Evolutionary conservation across 2,329 filamentous ascomycete genomes (phyloP).

Genomic region (Hypoxylon sp.): DNA sequence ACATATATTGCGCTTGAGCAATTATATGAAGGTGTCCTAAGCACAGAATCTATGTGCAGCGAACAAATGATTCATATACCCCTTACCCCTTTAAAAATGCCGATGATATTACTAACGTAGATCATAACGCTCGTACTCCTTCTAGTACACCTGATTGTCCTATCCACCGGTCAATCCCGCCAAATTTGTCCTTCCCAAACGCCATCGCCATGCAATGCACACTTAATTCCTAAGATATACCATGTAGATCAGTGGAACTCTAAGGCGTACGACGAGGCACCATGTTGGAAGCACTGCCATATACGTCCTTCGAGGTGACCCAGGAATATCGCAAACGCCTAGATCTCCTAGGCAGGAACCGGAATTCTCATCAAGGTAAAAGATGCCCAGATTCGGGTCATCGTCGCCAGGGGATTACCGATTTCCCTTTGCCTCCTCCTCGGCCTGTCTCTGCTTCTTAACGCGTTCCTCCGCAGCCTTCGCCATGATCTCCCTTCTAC

Average conservation of each 20-base stretch:
- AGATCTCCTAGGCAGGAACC: neutral
- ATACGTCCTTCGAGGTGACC: neutral
- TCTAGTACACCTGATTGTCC: neutral
- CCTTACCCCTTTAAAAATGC: neutral
- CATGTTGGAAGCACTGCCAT: neutral
- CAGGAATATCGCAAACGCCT: neutral
- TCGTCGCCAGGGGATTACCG: neutral
- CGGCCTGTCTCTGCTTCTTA: constrained; percentile 57
- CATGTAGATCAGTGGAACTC: neutral
- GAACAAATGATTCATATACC: neutral
- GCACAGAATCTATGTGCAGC: neutral
- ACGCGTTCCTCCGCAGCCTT: constrained; percentile 78
- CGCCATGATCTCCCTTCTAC: constrained; percentile 80
- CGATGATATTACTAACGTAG: neutral
- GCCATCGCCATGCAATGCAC: constrained; percentile 31
- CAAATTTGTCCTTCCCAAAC: constrained; percentile 12
- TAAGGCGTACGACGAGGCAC: neutral
- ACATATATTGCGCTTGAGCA: neutral
- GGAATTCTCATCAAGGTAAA: neutral
- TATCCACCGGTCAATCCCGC: neutral
- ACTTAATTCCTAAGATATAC: neutral
- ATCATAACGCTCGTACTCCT: constrained; percentile 7
- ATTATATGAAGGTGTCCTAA: neutral
- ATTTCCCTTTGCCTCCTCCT: constrained; percentile 38
- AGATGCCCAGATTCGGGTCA: neutral